Base-by-base conservation (phyloP, 805 yeast species). In the Isabelozyma rhagii region DNA sequence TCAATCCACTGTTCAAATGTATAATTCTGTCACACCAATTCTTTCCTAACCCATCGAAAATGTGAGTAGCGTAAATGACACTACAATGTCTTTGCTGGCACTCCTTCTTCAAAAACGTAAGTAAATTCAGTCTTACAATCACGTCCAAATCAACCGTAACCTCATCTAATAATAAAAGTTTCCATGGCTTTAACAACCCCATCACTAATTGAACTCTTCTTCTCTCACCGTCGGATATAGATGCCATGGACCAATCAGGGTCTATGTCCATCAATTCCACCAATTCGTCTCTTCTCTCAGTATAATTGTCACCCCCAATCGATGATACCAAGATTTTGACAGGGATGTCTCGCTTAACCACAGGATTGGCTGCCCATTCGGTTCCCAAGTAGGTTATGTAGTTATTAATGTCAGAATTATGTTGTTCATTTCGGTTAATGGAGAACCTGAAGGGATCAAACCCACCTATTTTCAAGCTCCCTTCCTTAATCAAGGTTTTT, bases 141-240 rank as follows among this genome's bases (percentile, higher is more conserved):
- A 94, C 99, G 63, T 94, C 99, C 56, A 94, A 76, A 66, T 94
- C 99, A 27, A 94, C 97, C 0, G 99, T 94, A 39, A 94, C 98
- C 66, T 94, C 99, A 65, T 94, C 99, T 44, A 94, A 73, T n/a
- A 94, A 71, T 31, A 94, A 71, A 17, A 91, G 76, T 52, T 82
- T 83, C 96, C 97, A 94, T 5, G 97, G 97, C 59, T 86, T 84
- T 52, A 93, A 70, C 44, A 94, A 75, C 0, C 98, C 98, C 97
- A 94, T 91, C 34, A 85, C 88, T 50, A 94, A 72, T 63, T 94
- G 99, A 1, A 94, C 98, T 51, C 99, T 76, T 57, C 99, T 78
- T 51, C 98, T 80, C 64, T 94, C 97, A 27, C 99, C 99, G 64
- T 94, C 99, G 45, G 96, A 87, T 40, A 93, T 84, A 45, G 81